A percentile compares a stretch with the other conserved stretches of the same genome.
phyloP scores from a whole-genome alignment of 2,329 filamentous ascomycete genomes.

The Ophiocordyceps unilateralis region DNA sequence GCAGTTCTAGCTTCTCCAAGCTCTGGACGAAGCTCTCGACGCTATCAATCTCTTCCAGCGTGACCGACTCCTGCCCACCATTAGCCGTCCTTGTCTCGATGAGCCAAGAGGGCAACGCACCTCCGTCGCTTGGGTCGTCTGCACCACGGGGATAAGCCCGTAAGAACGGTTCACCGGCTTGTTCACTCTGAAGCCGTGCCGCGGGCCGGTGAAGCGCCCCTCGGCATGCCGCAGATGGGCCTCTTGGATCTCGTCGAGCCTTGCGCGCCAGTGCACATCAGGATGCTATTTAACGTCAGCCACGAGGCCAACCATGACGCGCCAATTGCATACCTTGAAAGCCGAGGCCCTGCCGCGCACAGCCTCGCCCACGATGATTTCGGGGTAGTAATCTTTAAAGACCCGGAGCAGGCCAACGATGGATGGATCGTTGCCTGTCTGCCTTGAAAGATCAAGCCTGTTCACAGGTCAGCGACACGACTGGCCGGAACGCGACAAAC shows the following conservation, averaged over 20 bases:
- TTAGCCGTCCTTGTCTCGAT: background rate
- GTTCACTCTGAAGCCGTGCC: slow-evolving; percentile 44
- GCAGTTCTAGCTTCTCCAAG: slow-evolving; percentile 63
- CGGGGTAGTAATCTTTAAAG: slow-evolving; percentile 85
- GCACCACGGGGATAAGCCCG: slow-evolving; percentile 46
- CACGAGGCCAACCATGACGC: background rate
- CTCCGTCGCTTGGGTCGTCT: slow-evolving; percentile 58
- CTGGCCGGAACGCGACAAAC: no score
- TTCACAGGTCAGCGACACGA: background rate
- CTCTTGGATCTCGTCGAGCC: slow-evolving; percentile 50
- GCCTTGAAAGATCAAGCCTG: slow-evolving; percentile 39
- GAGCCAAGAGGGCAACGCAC: slow-evolving; percentile 16
- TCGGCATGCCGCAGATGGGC: slow-evolving; percentile 30
- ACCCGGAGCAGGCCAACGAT: slow-evolving; percentile 59
- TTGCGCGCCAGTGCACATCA: slow-evolving; percentile 57
- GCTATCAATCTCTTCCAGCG: slow-evolving; percentile 62
- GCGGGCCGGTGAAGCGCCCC: slow-evolving; percentile 16
- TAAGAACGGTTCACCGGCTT: slow-evolving; percentile 19
- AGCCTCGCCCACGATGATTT: slow-evolving; percentile 62
- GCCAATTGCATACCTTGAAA: slow-evolving; percentile 33
- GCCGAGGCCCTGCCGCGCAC: slow-evolving; percentile 41
- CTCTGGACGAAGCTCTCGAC: slow-evolving; percentile 52
- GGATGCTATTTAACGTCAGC: slow-evolving; percentile 38
- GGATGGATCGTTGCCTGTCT: slow-evolving; percentile 54
- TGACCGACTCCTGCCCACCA: slow-evolving; percentile 35